Base-by-base conservation (phyloP, 768 basidiomycete species). In the Podaxis pistillaris region DNA sequence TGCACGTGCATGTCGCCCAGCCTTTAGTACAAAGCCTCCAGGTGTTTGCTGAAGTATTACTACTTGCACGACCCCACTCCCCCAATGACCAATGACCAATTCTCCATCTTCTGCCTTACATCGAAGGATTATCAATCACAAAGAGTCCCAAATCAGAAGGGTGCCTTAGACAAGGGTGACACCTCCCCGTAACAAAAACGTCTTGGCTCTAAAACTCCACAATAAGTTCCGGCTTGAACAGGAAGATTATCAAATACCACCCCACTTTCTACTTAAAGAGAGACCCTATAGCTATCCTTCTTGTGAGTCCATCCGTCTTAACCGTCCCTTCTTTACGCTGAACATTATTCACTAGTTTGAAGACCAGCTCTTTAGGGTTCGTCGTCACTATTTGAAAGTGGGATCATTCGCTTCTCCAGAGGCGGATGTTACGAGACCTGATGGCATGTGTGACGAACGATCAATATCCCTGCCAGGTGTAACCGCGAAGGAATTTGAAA, bases 381-480 rank as follows among this genome's bases (percentile, higher is more conserved):
- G 80, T 58, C 75, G 74, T 1, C 73, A 77, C 63, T 77, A 76
- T 58, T 67, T 82, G 30, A 71, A 70, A 50, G 70, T 73, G 51
- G 77, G 78, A 58, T 81, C 80, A 1, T 78, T 81, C 64, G 28
- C 66, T 5, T 70, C 70, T 49, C 66, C 68, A 0, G 65, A 65
- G 0, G 66, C 58, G 0, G 51, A 62, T 2, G 40, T 24, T 2
- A 63, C 59, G 1, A 70, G 66, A 4, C 67, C 70, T 11, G 76
- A 76, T 17, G 78, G 78, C 33, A 54, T 33, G 13, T 65, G 63
- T 13, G 76, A 77, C 47, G 72, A 76, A 4, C 70, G 63, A 2
- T 71, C 78, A 0, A 74, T 81, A 44, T 40, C 50, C 4, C 66
- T 80, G 38, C 68, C 72, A 1, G 75, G 70, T 17, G 76, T 78